A percentile compares a stretch with the other conserved stretches of the same genome.
phyloP scores from a whole-genome alignment of 495 filamentous ascomycete genomes.

The Rostrohypoxylon terebratum region DNA sequence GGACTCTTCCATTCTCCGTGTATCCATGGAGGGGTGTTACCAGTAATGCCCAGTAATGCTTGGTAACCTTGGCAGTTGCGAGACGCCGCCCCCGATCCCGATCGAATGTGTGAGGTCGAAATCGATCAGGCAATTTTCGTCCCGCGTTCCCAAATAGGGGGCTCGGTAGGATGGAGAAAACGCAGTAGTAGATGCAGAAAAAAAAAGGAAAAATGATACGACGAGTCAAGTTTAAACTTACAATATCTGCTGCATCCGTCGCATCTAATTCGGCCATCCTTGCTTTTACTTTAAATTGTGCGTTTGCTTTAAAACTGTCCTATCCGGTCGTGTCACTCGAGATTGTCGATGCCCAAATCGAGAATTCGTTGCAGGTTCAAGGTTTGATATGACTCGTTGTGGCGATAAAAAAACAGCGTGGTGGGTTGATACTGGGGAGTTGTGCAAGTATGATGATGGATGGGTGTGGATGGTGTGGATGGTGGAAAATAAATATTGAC shows the following conservation, averaged over 20 bases:
- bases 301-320: slow-evolving; percentile 23
- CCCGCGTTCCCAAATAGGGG: slow-evolving; percentile 1
- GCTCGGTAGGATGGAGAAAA: not conserved
- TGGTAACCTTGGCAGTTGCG: slow-evolving; percentile 2
- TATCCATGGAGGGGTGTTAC: slow-evolving; percentile 19
- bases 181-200: not conserved
- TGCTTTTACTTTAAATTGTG: slow-evolving; percentile 9
- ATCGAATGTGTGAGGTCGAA: slow-evolving; percentile 29
- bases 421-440: slow-evolving; percentile 19
- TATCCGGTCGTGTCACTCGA: slow-evolving; percentile 16
- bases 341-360: slow-evolving; percentile 32
- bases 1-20: not conserved
- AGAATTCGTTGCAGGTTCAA: slow-evolving; percentile 26
- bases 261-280: slow-evolving; percentile 32
- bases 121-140: slow-evolving; percentile 19
- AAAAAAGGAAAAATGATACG: slow-evolving; percentile 41
- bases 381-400: slow-evolving; percentile 14
- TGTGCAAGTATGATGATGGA: not conserved
- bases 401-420: slow-evolving; percentile 28
- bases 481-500: slow-evolving; percentile 7
- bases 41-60: slow-evolving; percentile 11
- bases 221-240: slow-evolving; percentile 64
- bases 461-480: too few relatives aligned
- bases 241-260: slow-evolving; percentile 50
- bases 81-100: slow-evolving; percentile 18